phyloP scores from a whole-genome alignment of 2,329 filamentous ascomycete genomes.

The Cladosporium sphaerospermum region DNA sequence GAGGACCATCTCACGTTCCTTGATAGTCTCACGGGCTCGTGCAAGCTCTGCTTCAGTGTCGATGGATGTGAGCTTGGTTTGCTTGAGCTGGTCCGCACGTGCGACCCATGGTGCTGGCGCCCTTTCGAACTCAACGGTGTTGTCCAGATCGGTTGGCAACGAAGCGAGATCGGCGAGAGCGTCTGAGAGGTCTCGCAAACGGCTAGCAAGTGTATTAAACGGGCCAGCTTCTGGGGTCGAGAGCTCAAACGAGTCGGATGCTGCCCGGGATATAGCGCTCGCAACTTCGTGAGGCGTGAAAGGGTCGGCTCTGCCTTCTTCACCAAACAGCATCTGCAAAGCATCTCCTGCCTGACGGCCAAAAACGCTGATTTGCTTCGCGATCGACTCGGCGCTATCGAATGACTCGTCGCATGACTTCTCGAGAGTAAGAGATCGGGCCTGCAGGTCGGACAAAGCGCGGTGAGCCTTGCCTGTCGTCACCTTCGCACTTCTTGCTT shows the following conservation, averaged over 20 bases:
- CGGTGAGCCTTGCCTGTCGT: conserved; percentile 71
- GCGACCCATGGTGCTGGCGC: conserved; percentile 74
- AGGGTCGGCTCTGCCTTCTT: conserved; percentile 64
- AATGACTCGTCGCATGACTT: conserved; percentile 64
- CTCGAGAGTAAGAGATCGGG: conserved; percentile 66
- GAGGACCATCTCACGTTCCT: conserved; percentile 58
- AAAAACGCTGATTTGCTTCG: conserved; percentile 60
- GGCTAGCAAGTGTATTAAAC: conserved; percentile 61
- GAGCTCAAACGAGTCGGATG: conserved; percentile 44
- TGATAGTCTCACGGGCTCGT: conserved; percentile 71
- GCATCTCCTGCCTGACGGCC: conserved; percentile 61
- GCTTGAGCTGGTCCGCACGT: conserved; percentile 72
- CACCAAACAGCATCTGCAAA: conserved; percentile 60
- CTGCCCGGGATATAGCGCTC: conserved; percentile 53
- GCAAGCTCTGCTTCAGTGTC: conserved; percentile 82
- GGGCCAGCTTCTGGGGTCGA: conserved; percentile 57
- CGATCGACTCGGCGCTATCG: conserved; percentile 60
- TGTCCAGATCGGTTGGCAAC: conserved; percentile 44
- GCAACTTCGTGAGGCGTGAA: conserved; percentile 63
- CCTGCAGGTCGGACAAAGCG: conserved; percentile 69
- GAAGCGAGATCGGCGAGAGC: conserved; percentile 65
- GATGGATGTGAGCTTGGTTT: conserved; percentile 71
- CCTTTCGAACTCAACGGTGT: conserved; percentile 57
- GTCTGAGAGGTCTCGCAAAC: conserved; percentile 58
- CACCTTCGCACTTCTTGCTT: conserved; percentile 78